Percentiles rank a stretch among this genome's conserved stretches.
These are phyloP conservation scores for Euphorbia peplus DNA, from an alignment of 345 rosid genomes.

Conservation along the genomic window DNA sequence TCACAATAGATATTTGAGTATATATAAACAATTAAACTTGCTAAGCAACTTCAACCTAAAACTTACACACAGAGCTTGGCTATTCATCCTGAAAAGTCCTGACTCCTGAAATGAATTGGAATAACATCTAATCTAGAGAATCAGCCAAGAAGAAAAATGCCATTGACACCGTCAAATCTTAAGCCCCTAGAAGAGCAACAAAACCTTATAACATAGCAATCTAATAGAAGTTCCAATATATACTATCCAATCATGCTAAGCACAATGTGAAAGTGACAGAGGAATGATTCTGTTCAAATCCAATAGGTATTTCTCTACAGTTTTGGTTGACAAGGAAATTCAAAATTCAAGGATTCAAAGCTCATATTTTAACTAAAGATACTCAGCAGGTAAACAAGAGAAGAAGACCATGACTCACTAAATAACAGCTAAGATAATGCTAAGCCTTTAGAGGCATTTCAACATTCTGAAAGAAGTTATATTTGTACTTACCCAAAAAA, in stretches of 20 bases:
- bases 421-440: not conserved
- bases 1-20: not conserved
- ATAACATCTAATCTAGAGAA: not conserved
- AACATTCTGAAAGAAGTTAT: not conserved
- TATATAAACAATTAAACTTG: not conserved
- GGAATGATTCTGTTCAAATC: not conserved
- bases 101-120: not conserved
- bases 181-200: not conserved
- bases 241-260: not conserved
- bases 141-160: not conserved
- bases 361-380: not conserved
- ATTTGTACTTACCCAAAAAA: constrained; percentile 47
- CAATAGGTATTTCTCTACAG: not conserved
- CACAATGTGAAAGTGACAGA: not conserved
- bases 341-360: not conserved
- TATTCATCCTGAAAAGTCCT: not conserved
- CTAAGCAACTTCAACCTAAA: not conserved
- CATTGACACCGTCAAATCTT: not conserved
- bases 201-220: not conserved
- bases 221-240: not conserved
- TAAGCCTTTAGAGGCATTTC: not conserved
- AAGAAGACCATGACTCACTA: not conserved
- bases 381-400: not conserved
- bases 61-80: not conserved
- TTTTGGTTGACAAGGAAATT: not conserved